Base-by-base conservation (phyloP, 192 early-diverging fungal genomes). In the Glomus cerebriforme region DNA sequence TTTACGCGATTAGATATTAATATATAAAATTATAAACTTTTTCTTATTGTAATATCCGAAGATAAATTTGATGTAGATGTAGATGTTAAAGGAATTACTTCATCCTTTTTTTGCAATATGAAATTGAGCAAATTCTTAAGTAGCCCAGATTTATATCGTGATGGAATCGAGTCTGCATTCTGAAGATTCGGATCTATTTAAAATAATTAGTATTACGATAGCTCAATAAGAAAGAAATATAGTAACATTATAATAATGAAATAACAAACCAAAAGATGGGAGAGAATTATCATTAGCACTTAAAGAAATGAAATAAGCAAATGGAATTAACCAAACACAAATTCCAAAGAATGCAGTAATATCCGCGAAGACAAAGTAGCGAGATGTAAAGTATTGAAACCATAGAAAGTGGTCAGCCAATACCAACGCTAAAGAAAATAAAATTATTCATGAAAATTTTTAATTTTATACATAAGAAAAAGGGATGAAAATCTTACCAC, bases 271-370 rank as follows among this genome's bases (percentile, higher is more conserved):
- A 72, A 88, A 92, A 70, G 86, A 83, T 7, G 95, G 95, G 32
- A 96, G 82, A 0, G 93, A 91, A 79, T 93, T 91, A 70, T 96
- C 95, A 77, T 94, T 94, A n/a, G 96, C 94, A 78, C 93, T 95
- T 66, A 97, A 86, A 47, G 94, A 96, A 79, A 99, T 93, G 79
- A 99, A 97, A 81, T 94, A 95, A 24, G 92, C 83, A 74, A 99
- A 93, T 4, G 97, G 97, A 10, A 99, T 88, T 66, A 97, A 79
- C 97, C 97, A 99, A 9, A 99, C 94, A 79, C 92, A 92, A 75
- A 98, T 88, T 24, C 94, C 95, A 86, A 99, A 98, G 86, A 97
- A 97, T 24, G 93, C 87, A 64, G 93, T 93, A 67, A 97, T 92
- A 69, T 95, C 93, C 76, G 87, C 82, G 79, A 97, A 96, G 34